Percentiles rank a stretch among this genome's conserved stretches.
These are phyloP conservation scores for Baudoinia panamericana DNA, from an alignment of 495 filamentous ascomycete species.

Conservation along the genomic window DNA sequence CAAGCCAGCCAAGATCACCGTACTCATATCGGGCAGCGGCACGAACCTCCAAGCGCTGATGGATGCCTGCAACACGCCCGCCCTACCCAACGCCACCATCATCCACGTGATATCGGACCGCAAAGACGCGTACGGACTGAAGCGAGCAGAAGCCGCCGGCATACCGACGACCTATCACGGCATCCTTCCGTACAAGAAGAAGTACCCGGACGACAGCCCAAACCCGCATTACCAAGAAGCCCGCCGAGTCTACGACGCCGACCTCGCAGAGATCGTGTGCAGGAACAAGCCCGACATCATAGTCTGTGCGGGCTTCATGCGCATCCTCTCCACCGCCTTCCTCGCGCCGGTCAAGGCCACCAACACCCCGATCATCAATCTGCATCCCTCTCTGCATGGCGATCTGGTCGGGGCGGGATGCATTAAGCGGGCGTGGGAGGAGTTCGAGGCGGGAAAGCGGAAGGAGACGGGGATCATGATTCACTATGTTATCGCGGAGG, in stretches of 20 bases:
- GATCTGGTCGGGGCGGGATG: conserved; percentile 67
- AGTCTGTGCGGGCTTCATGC: conserved; percentile 60
- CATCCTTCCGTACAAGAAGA: conserved; percentile 50
- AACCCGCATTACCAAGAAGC: conserved; percentile 20
- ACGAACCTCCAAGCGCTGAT: conserved; percentile 87
- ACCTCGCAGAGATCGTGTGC: conserved; percentile 59
- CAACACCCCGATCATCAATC: conserved; percentile 62
- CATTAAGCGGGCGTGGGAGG: conserved; percentile 65
- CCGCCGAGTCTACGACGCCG: conserved; percentile 63
- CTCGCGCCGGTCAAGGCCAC: conserved; percentile 47
- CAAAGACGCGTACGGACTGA: conserved; percentile 64
- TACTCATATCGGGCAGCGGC: conserved; percentile 69
- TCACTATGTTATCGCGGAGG: conserved; percentile 73
- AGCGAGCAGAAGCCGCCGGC: conserved; percentile 50
- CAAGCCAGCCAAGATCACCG: conserved; percentile 39
- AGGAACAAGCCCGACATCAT: conserved; percentile 57
- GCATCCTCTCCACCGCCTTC: conserved; percentile 50
- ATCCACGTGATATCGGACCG: conserved; percentile 73
- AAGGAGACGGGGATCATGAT: conserved; percentile 86
- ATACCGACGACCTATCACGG: conserved; percentile 85
- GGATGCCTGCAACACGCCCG: conserved; percentile 44
- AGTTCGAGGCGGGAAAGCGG: conserved; percentile 57
- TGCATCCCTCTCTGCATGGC: conserved; percentile 70
- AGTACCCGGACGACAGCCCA: conserved; percentile 21
- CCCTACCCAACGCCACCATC: conserved; percentile 50